phyloP scores from a whole-genome alignment of 768 basidiomycete species.

The Dendrothele bispora region DNA sequence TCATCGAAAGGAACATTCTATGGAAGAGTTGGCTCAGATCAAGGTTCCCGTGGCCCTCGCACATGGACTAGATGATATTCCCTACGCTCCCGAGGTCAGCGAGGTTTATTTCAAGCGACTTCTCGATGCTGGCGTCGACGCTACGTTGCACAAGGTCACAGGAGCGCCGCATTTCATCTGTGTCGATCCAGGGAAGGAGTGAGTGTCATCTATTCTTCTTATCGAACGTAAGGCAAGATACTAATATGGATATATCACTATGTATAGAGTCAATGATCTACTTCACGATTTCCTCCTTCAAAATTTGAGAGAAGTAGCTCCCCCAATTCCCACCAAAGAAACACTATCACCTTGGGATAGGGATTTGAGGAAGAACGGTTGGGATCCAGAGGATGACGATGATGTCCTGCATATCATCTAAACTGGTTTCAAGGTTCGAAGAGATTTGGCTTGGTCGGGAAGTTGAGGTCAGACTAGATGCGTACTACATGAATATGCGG shows the following conservation, averaged over 20 bases:
- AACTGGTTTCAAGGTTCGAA: too few relatives aligned
- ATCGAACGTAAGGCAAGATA: background rate
- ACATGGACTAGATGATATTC: constrained; percentile 33
- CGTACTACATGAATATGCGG: too few relatives aligned
- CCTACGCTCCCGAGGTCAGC: constrained; percentile 25
- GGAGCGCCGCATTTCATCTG: constrained; percentile 36
- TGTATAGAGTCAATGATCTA: constrained; percentile 25
- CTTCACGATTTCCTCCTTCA: constrained; percentile 24
- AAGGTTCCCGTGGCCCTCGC: constrained; percentile 30
- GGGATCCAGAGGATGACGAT: background rate
- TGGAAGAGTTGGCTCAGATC: constrained; percentile 22
- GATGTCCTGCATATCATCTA: background rate
- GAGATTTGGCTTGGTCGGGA: too few relatives aligned
- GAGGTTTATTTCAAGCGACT: constrained; percentile 26
- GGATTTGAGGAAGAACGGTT: background rate
- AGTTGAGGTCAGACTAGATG: too few relatives aligned
- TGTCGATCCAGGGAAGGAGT: constrained; percentile 30
- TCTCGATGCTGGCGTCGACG: constrained; percentile 25
- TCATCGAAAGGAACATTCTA: constrained; percentile 23
- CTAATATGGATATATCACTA: background rate
- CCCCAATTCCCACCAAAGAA: background rate
- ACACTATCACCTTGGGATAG: background rate
- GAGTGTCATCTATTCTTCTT: constrained; percentile 4
- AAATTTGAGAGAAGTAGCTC: background rate
- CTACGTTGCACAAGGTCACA: constrained; percentile 20